Percentiles rank a stretch among this genome's conserved stretches.
phyloP scores from a whole-genome alignment of 768 basidiomycete genomes.

The Agaricus sinodeliciosus region DNA sequence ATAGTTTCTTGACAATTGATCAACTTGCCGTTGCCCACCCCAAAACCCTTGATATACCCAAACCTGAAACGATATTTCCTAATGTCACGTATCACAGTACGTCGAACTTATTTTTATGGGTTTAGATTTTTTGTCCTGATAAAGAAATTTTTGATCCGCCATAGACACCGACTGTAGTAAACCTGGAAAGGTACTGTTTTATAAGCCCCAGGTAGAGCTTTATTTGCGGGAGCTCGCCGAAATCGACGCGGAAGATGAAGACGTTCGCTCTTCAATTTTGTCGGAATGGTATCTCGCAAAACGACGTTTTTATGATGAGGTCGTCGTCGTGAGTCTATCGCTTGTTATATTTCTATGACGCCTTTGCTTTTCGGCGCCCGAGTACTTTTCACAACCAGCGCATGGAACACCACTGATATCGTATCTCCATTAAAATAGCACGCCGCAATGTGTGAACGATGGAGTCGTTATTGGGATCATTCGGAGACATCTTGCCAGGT shows the following conservation, averaged over 20 bases:
- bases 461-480: slow-evolving; percentile 22
- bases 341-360: slow-evolving; percentile 1
- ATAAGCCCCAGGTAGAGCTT: slow-evolving; percentile 2
- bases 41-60: slow-evolving; percentile 18
- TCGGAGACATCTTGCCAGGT: slow-evolving; percentile 8
- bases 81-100: slow-evolving; percentile 19
- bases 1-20: slow-evolving; percentile 25
- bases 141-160: slow-evolving; percentile 5
- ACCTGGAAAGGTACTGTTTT: slow-evolving; percentile 11
- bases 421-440: slow-evolving; percentile 17
- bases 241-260: neutral
- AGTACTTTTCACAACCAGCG: neutral
- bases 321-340: slow-evolving; percentile 17
- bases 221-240: slow-evolving; percentile 23
- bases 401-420: neutral
- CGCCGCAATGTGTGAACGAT: slow-evolving; percentile 28
- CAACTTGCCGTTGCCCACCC: slow-evolving; percentile 21
- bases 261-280: slow-evolving; percentile 15
- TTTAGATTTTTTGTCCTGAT: neutral
- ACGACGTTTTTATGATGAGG: slow-evolving; percentile 18
- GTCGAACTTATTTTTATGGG: slow-evolving; percentile 8
- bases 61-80: slow-evolving; percentile 25
- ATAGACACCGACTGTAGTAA: slow-evolving; percentile 12
- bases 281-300: slow-evolving; percentile 23
- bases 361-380: neutral